phyloP scores from a whole-genome alignment of 2,329 filamentous ascomycete genomes.

The Leptoxyphium fumago region DNA sequence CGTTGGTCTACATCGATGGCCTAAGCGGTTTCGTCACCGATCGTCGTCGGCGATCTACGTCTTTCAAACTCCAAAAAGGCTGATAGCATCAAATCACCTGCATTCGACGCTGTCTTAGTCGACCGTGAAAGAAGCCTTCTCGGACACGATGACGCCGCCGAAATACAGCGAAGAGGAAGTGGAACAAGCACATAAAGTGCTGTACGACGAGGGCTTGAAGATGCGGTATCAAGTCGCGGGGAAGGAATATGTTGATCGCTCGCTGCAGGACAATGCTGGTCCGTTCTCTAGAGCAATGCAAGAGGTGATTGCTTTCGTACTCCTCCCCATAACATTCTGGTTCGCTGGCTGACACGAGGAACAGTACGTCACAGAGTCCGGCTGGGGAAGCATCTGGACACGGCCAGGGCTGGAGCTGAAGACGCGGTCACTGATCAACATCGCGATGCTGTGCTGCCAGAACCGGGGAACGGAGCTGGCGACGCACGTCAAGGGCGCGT shows the following conservation, averaged over 20 bases:
- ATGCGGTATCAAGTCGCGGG: slow-evolving; percentile 47
- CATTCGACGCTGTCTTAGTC: too few relatives aligned
- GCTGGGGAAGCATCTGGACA: slow-evolving; percentile 51
- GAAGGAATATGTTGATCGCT: slow-evolving; percentile 44
- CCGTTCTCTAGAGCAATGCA: slow-evolving; percentile 48
- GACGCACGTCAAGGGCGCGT: slow-evolving; percentile 46
- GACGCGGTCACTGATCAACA: slow-evolving; percentile 47
- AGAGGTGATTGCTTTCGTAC: slow-evolving; percentile 28
- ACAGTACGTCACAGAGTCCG: slow-evolving; percentile 42
- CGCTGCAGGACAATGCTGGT: slow-evolving; percentile 40
- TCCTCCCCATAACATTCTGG: neutral
- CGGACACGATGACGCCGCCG: slow-evolving; percentile 6
- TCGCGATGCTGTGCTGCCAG: slow-evolving; percentile 49
- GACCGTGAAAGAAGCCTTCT: too few relatives aligned
- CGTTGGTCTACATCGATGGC: too few relatives aligned
- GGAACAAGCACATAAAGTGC: slow-evolving; percentile 32
- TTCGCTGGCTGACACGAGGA: neutral
- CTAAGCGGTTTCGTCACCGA: too few relatives aligned
- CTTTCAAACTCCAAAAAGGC: too few relatives aligned
- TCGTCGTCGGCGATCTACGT: too few relatives aligned
- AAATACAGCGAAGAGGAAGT: slow-evolving; percentile 16
- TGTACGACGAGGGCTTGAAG: slow-evolving; percentile 47
- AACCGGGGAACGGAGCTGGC: slow-evolving; percentile 45
- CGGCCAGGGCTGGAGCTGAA: slow-evolving; percentile 47
- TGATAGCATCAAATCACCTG: too few relatives aligned